Percentiles rank a stretch among this genome's conserved stretches.
phyloP scores from a whole-genome alignment of 768 basidiomycete genomes.

The Lentinula lateritia region DNA sequence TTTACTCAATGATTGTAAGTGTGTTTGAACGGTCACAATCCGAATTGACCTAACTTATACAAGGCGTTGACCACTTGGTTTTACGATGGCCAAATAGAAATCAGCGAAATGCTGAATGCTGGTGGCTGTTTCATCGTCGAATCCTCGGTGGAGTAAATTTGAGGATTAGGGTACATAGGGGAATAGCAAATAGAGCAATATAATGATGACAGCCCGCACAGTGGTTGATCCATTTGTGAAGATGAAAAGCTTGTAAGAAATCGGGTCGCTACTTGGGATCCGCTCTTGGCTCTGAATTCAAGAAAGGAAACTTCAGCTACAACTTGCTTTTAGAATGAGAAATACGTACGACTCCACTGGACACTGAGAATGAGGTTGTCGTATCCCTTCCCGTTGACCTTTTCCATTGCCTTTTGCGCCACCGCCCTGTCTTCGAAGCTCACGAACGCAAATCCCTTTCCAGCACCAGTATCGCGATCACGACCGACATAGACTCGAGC shows the following conservation, averaged over 20 bases:
- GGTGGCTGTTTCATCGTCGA: not conserved
- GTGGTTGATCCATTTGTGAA: not conserved
- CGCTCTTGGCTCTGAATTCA: not conserved
- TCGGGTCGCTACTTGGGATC: not conserved
- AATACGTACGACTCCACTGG: conserved; percentile 54
- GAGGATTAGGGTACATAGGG: not conserved
- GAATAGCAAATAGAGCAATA: not conserved
- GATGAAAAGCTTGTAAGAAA: not conserved
- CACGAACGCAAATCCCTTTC: conserved; percentile 97
- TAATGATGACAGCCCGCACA: not conserved
- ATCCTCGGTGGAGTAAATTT: not conserved
- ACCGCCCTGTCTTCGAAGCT: conserved; percentile 80
- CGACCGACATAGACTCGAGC: conserved; percentile 90
- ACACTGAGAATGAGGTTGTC: conserved; percentile 81
- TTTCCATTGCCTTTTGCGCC: conserved; percentile 87
- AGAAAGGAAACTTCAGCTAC: no score
- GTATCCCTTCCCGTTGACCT: conserved; percentile 88
- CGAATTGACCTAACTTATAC: not conserved
- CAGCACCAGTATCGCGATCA: conserved; percentile 90
- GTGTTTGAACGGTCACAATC: not conserved
- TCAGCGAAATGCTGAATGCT: not conserved
- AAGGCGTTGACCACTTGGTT: conserved; percentile 7
- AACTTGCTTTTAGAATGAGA: not conserved
- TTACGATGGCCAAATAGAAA: conserved; percentile 3
- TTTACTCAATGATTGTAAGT: conserved; percentile 60